A percentile compares a stretch with the other conserved stretches of the same genome.
Conservation (phyloP, 345 rosid species). For the Eucalyptus grandis region DNA sequence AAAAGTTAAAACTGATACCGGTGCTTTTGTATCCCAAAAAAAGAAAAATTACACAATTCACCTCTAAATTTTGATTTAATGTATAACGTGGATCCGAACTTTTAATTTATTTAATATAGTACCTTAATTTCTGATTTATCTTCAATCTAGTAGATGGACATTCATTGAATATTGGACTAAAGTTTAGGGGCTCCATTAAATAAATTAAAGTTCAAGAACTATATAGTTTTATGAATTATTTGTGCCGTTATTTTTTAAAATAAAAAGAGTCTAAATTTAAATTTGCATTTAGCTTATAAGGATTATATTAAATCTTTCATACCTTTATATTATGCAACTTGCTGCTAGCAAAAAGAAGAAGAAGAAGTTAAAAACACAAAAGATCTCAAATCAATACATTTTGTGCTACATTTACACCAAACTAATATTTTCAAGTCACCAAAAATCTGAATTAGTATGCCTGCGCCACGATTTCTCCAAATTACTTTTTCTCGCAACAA, state of each 20-base stretch:
- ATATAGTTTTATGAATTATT: no score
- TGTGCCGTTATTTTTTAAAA: no score
- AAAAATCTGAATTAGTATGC: not conserved
- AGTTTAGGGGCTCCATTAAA: no score
- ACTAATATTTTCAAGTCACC: not conserved
- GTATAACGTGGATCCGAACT: rapidly evolving
- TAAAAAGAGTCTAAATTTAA: not conserved
- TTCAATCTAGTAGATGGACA: no score
- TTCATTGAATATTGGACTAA: no score
- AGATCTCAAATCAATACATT: not conserved
- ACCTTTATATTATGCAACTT: not conserved
- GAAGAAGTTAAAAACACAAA: not conserved
- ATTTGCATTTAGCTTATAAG: not conserved
- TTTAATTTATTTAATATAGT: rapidly evolving
- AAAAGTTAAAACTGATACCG: no score
- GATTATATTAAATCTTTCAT: not conserved
- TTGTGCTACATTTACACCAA: rapidly evolving
- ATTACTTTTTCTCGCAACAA: not conserved
- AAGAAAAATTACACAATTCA: no score
- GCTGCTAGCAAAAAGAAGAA: not conserved
- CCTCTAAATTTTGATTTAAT: no score
- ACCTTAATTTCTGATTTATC: no score
- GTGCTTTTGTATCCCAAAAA: no score
- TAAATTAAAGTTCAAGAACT: rapidly evolving
- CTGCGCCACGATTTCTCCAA: not conserved